Evolutionary conservation across 2,329 filamentous ascomycete genomes (phyloP), one percentile per base, ranked within the genome.

Genomic region (Fusarium liriodendri): DNA sequence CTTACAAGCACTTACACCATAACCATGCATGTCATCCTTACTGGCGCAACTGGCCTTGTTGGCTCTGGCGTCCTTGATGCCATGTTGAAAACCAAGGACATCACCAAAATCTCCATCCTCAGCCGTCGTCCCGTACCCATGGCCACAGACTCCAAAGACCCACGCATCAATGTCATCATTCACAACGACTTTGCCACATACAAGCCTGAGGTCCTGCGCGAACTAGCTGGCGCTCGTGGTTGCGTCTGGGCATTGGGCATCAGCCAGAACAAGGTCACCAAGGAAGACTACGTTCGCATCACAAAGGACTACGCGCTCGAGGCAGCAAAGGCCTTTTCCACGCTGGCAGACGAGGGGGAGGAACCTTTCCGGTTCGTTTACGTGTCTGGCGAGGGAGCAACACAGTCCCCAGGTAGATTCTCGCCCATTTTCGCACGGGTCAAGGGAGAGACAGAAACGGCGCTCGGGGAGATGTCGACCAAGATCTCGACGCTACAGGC

Each of bases 201-300:
- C 79, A 86, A 89, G 38, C 76, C 86, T 0, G 84, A 85, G 0
- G 74, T 94, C 3, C 84, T 95, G 11, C 72, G 82, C 27, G 85
- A 91, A 78, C 84, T 95, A 0, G 85, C 87, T 62, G 92, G 89
- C 25, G 93, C 93, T 0, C 83, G 87, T 9, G 93, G 91, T 2
- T 93, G 90, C 68, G 91, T 95, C 1, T 95, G 93, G 93, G 93
- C 93, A 0, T 85, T 92, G 54, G 93, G 93, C 0, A 90, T 91
- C 57, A 90, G 88, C 70, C 88, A 91, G 76, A 89, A 81, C 13
- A 83, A 87, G 45, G 91, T 94, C 9, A 79, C 79, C 66, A 89
- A 89, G 69, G 89, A 92, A 87, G 88, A 93, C 58, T 95, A 95
- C 77, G 83, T 90, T 52, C 87, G 87, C 60, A 93, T 95, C 78